Evolutionary conservation across 2,329 filamentous ascomycete species (phyloP).

Genomic region (Aspergillus piperis): DNA sequence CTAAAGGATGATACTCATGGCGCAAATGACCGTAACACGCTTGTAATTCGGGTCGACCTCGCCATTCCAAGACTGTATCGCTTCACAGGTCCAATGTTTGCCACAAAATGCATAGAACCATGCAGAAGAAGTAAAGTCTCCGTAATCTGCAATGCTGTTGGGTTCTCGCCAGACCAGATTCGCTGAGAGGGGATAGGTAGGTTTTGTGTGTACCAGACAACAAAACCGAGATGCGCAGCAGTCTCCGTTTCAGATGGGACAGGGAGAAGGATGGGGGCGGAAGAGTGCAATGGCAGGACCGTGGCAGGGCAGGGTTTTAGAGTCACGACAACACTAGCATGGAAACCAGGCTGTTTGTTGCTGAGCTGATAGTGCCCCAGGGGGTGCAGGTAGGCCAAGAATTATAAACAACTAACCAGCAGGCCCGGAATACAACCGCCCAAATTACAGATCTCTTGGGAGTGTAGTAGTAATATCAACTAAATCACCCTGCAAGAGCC

Average conservation of each 20-base stretch:
- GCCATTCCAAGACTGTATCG: constrained; percentile 27
- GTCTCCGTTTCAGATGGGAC: constrained; percentile 5
- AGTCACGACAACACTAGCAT: constrained; percentile 9
- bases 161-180: constrained; percentile 8
- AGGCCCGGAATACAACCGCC: neutral
- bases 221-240: constrained; percentile 10
- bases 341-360: constrained; percentile 16
- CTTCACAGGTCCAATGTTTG: constrained; percentile 29
- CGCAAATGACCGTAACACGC: constrained; percentile 29
- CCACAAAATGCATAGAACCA: constrained; percentile 25
- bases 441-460: constrained; percentile 8
- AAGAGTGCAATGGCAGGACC: constrained; percentile 16
- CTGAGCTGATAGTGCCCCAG: neutral
- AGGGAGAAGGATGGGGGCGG: constrained; percentile 8
- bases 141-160: constrained; percentile 9
- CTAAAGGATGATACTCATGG: constrained; percentile 30
- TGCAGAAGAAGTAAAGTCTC: constrained; percentile 1
- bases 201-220: constrained; percentile 8
- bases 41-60: constrained; percentile 26
- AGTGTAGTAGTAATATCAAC: constrained; percentile 2
- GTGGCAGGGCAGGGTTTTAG: constrained; percentile 11
- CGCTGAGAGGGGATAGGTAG: neutral
- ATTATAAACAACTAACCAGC: neutral
- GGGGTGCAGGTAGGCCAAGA: neutral
- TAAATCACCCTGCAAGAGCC: constrained; percentile 15